Evolutionary conservation across 768 basidiomycete genomes (phyloP), one percentile per base, ranked within the genome.

Genomic region (Leccinum uliginosum): DNA sequence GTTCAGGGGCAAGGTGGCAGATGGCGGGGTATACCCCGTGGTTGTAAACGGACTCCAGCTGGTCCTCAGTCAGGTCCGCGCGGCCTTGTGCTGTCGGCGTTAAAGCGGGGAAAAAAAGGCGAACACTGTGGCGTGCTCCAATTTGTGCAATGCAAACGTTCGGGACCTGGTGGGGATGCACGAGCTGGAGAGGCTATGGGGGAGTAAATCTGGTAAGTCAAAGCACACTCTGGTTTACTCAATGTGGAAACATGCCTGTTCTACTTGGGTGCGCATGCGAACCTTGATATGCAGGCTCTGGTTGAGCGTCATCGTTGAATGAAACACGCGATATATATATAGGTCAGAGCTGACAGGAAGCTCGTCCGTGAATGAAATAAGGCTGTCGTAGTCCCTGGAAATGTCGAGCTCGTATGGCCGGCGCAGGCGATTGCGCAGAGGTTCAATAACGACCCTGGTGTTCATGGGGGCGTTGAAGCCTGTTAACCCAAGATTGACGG

Each of bases 131-230:
- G 2, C 46, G 29, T 14, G 46, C 11, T 19, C 56, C 46, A 3
- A 57, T 38, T 3, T 57, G 56, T 9, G 46, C 46, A 11, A 57
- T 53, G 35, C 56, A 57, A 46, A 57, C 46, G 4, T 57, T 53
- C 2, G 56, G 56, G 5, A 57, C 51, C 9, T 57, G 48, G 35
- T 53, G 51, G 11, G 51, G 56, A 10, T 15, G 23, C 6, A 57
- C 46, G 15, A 30, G 24, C 49, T 45, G 49, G 11, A 5, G 55
- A 26, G 40, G 40, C 49, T 55, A 15, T 14, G 14, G 27, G 10
- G 23, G 45, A 27, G 4, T 6, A 10, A 47, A 26, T 8, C 6
- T 24, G 23, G 15, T 47, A 47, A 26, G 46, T 6, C 5, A 8
- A 14, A 26, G 26, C 26, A 7, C 12, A 1, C 38, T 6, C n/a